phyloP scores from a whole-genome alignment of 2,329 filamentous ascomycete species.

The Penicillium hordei region DNA sequence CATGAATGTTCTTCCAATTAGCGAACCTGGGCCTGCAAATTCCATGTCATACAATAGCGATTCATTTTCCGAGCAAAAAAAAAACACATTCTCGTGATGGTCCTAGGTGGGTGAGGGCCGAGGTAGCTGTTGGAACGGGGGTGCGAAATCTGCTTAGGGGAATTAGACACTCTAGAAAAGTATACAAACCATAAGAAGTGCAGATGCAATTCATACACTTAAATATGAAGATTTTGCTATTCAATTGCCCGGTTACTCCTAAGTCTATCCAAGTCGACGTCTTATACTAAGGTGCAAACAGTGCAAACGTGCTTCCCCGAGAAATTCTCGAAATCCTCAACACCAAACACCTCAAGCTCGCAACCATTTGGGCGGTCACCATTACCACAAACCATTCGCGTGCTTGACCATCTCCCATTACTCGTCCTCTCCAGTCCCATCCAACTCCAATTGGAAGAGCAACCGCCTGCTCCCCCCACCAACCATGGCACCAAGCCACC shows the following conservation, averaged over 20 bases:
- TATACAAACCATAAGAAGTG: not conserved
- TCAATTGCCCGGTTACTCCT: not conserved
- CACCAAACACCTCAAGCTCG: conserved; percentile 11
- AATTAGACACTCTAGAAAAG: not conserved
- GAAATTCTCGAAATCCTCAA: conserved; percentile 33
- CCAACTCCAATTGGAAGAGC: not conserved
- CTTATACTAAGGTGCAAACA: conserved; percentile 29
- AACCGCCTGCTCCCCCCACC: not conserved
- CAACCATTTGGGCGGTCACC: conserved; percentile 4
- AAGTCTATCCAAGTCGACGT: not conserved
- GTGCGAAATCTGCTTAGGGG: not conserved
- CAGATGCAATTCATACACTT: not conserved
- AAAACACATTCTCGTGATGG: not conserved
- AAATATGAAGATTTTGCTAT: not conserved
- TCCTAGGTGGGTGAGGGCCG: not conserved
- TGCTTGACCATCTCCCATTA: not conserved
- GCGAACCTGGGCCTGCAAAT: too few relatives aligned
- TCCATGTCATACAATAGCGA: too few relatives aligned
- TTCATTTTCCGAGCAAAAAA: not conserved
- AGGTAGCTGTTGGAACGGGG: not conserved
- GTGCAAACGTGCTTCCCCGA: conserved; percentile 22
- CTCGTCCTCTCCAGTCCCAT: not conserved
- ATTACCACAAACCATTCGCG: not conserved
- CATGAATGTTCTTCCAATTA: not conserved
- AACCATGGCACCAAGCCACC: conserved; percentile 32